Conservation (phyloP, 176 grass and related monocot genomes). For the Hordeum vulgare region MorexV3_pseudomolecules_assembly NC_058519.1:37311129-37311628, state of each 20-base stretch:
- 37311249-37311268: too few relatives aligned
- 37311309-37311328: neutral
- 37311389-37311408: neutral
- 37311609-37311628: neutral
- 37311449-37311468: too few relatives aligned
- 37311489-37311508: too few relatives aligned
- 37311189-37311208: neutral
- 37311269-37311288: too few relatives aligned
- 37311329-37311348: neutral
- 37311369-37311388: neutral
- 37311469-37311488: too few relatives aligned
- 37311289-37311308: too few relatives aligned
- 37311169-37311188: neutral
- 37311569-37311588: neutral
- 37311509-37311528: too few relatives aligned
- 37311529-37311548: neutral
- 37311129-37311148: constrained; percentile 3
- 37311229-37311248: neutral
- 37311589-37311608: neutral
- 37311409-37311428: neutral
- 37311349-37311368: neutral
- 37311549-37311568: neutral
- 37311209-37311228: neutral
- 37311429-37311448: too few relatives aligned
- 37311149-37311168: constrained; percentile 1